Base-by-base conservation (phyloP, 2,329 filamentous ascomycete genomes). In the Stachybotrys echinatus region DNA sequence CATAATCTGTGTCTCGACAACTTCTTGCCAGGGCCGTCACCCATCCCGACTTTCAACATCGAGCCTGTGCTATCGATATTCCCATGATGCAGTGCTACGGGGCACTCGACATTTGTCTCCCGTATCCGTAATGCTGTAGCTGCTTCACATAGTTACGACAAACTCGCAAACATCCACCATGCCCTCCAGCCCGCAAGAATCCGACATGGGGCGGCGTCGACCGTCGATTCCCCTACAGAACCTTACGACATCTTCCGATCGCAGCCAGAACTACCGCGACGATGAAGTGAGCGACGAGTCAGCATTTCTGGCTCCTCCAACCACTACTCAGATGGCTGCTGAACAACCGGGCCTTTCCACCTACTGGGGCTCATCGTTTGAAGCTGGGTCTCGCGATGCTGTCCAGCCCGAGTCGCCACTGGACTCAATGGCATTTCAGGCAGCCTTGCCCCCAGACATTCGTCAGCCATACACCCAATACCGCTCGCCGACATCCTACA, bases 221-320 rank as follows among this genome's bases (percentile, higher is more conserved):
- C 63, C 57, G 61, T 85, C 85, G 54, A 92, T 94, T 70, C 87
- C 87, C 52, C 74, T 92, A 51, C 84, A 84, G 66, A 80, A 85
- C 58, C 73, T 88, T 34, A 64, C 65, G 22, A 63, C 66, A 49
- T 54, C 55, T 27, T 48, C 58, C 12, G 51, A 55, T 23, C 52
- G 52, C 27, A 51, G 54, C 23, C 45, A 50, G 39, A 45, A 52
- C 34, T 46, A 54, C 37, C 38, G 50, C 20, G 51, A 51, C 22
- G 43, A 48, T 37, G 54, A 50, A 27, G 47, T 42, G 6, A 53
- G 55, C 18, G 20, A 43, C 23, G 52, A 55, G 19, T 47, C 47
- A 19, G 34, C 51, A 14, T 50, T 49, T 18, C 43, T 52, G 40
- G 23, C 53, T 21, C 42, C 51, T 31, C 22, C 52, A 20, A 54